These are phyloP conservation scores for Betula pendula DNA, from an alignment of 306 rosid species.

Conservation along the genomic window DNA sequence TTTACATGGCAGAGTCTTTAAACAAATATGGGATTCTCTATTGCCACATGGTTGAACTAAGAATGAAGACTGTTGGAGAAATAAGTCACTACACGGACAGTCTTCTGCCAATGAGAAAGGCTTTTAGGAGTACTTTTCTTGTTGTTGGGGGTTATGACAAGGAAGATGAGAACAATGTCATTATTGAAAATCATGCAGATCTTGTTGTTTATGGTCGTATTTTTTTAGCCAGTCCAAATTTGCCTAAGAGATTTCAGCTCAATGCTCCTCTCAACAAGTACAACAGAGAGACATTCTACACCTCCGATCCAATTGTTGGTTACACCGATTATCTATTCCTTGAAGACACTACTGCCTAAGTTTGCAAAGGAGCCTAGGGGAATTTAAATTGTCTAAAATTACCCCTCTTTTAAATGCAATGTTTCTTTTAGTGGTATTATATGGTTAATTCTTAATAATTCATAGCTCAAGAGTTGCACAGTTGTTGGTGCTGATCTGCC, in stretches of 20 bases:
- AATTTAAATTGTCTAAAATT: not conserved
- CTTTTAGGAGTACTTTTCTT: constrained; percentile 33
- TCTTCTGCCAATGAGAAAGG: constrained; percentile 35
- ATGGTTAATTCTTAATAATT: no score
- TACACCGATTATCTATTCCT: constrained; percentile 45
- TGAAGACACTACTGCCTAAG: not conserved
- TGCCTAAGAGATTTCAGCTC: constrained; percentile 39
- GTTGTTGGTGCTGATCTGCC: no score
- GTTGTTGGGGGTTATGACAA: constrained; percentile 28
- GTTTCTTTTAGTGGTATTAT: no score
- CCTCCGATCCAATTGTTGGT: constrained; percentile 30
- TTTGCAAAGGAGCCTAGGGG: not conserved
- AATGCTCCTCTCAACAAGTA: constrained; percentile 36
- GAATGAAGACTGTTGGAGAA: constrained; percentile 16
- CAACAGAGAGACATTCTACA: constrained; percentile 24
- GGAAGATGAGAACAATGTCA: constrained; percentile 35
- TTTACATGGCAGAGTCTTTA: constrained; percentile 25
- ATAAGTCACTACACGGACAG: not conserved
- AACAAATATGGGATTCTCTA: constrained; percentile 36
- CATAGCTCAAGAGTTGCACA: no score
- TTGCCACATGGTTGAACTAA: constrained; percentile 43
- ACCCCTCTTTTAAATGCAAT: no score
- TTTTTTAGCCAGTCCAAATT: constrained; percentile 42
- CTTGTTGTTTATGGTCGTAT: constrained; percentile 34
- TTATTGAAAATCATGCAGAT: constrained; percentile 21